Percentiles rank a stretch among this genome's conserved stretches.
These are phyloP conservation scores for Kockovaella imperatae DNA, from an alignment of 768 basidiomycete species.

Conservation along the genomic window DNA sequence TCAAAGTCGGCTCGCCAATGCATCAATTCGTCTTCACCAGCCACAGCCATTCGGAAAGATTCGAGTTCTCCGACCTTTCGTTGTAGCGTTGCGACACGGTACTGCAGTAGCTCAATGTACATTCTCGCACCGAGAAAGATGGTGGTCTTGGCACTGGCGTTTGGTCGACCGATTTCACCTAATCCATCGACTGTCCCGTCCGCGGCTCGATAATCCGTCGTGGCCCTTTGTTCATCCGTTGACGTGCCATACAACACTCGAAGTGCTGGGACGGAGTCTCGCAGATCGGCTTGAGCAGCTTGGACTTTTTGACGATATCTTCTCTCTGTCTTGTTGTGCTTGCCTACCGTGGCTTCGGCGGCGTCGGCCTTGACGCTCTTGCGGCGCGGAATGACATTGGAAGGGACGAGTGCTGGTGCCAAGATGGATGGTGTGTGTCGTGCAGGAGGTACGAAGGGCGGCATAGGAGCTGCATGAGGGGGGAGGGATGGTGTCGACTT, in stretches of 20 bases:
- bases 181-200: constrained; percentile 39
- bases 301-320: constrained; percentile 44
- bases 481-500: constrained; percentile 3
- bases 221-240: constrained; percentile 28
- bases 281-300: constrained; percentile 39
- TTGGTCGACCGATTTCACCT: constrained; percentile 39
- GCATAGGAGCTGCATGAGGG: too few relatives aligned
- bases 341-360: constrained; percentile 22
- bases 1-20: constrained; percentile 29
- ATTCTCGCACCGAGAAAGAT: constrained; percentile 39
- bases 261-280: constrained; percentile 42
- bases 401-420: too few relatives aligned
- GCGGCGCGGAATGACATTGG: too few relatives aligned
- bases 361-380: background rate
- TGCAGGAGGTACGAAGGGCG: too few relatives aligned
- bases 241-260: constrained; percentile 42
- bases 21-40: constrained; percentile 20
- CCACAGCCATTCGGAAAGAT: constrained; percentile 20
- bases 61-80: constrained; percentile 32
- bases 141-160: constrained; percentile 41
- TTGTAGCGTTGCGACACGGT: constrained; percentile 21
- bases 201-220: constrained; percentile 34
- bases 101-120: constrained; percentile 40
- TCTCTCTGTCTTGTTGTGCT: constrained; percentile 44
- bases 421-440: too few relatives aligned